Evolutionary conservation across 805 yeast genomes (phyloP).

Genomic region (Priceomyces medius): DNA sequence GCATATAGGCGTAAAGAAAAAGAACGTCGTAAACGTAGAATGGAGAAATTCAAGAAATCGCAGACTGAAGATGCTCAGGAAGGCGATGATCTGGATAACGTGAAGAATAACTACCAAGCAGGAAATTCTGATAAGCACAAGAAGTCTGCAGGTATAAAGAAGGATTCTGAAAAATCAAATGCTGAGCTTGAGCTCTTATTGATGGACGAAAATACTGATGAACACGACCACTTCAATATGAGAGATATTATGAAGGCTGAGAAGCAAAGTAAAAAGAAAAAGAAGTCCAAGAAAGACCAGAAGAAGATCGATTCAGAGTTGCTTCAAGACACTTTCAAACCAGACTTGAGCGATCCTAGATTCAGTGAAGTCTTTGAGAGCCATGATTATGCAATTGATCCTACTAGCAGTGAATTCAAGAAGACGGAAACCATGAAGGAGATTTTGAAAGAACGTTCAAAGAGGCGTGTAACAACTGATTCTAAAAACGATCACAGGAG

Average conservation of each 20-base stretch:
- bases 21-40: slow-evolving; percentile 85
- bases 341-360: slow-evolving; percentile 80
- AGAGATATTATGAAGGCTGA: slow-evolving; percentile 75
- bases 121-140: slow-evolving; percentile 1
- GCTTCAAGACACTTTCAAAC: slow-evolving; percentile 50
- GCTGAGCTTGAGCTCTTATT: slow-evolving; percentile 77
- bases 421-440: slow-evolving; percentile 84
- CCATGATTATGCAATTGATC: slow-evolving; percentile 92
- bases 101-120: not conserved
- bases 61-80: slow-evolving; percentile 41
- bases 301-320: slow-evolving; percentile 53
- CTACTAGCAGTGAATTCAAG: slow-evolving; percentile 86
- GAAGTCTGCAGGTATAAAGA: slow-evolving; percentile 16
- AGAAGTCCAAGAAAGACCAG: slow-evolving; percentile 41
- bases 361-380: slow-evolving; percentile 85
- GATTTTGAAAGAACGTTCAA: slow-evolving; percentile 72
- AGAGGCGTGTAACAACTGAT: slow-evolving; percentile 34
- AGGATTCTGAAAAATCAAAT: slow-evolving; percentile 28
- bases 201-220: slow-evolving; percentile 52
- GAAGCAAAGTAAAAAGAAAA: slow-evolving; percentile 52
- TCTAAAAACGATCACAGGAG: slow-evolving; percentile 3
- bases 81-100: not conserved
- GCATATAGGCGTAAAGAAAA: slow-evolving; percentile 84
- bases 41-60: slow-evolving; percentile 67
- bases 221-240: slow-evolving; percentile 69